phyloP scores from a whole-genome alignment of 108 stramenopile genomes.

The Pseudonitzschia pungens region DNA sequence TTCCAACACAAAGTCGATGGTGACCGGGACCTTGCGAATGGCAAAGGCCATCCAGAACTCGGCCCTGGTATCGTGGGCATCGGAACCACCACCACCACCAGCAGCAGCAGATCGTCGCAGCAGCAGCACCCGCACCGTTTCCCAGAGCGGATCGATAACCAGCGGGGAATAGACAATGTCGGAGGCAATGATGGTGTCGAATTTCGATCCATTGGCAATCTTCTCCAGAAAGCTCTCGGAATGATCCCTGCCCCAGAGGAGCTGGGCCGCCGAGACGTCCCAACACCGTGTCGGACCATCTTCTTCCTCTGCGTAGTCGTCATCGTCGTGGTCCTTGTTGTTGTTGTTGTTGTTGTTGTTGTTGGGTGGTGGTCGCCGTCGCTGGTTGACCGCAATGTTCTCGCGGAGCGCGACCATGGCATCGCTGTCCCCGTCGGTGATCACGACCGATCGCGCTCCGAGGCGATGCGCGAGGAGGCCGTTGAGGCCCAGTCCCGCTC shows the following conservation, averaged over 20 bases:
- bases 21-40: conserved; percentile 55
- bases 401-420: conserved; percentile 47
- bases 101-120: background rate
- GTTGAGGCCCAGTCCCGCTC: conserved; percentile 48
- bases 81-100: background rate
- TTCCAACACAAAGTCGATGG: conserved; percentile 50
- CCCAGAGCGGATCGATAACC: conserved; percentile 30
- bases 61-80: conserved; percentile 19
- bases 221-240: conserved; percentile 14
- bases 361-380: too few relatives aligned
- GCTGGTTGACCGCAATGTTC: conserved; percentile 41
- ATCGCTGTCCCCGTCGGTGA: conserved; percentile 67
- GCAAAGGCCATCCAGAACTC: conserved; percentile 65
- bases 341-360: background rate
- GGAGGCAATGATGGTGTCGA: conserved; percentile 53
- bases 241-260: conserved; percentile 64
- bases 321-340: background rate
- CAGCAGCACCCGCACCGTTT: conserved; percentile 31
- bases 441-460: conserved; percentile 22
- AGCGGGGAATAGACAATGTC: conserved; percentile 32
- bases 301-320: background rate
- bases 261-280: conserved; percentile 48
- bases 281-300: too few relatives aligned
- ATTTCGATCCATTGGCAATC: conserved; percentile 22
- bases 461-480: conserved; percentile 53